These are phyloP conservation scores for Phytophthora gonapodyides DNA, from an alignment of 352 stramenopile genomes.

Conservation along the genomic window DNA sequence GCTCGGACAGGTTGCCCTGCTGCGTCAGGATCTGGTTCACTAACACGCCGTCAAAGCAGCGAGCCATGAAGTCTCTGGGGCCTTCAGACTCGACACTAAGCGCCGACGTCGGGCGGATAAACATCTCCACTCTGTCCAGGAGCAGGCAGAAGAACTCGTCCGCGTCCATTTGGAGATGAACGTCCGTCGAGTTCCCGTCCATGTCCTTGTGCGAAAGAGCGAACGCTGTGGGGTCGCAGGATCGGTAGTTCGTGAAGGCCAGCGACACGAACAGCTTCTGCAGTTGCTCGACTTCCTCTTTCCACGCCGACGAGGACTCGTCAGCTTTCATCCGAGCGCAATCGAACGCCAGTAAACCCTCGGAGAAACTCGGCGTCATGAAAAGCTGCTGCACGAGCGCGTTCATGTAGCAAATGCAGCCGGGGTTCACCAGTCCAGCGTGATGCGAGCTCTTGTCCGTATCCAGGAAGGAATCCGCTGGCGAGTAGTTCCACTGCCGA, in stretches of 20 bases:
- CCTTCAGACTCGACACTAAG: slow-evolving; percentile 3
- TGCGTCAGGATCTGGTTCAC: slow-evolving; percentile 88
- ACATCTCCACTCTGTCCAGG: slow-evolving; percentile 79
- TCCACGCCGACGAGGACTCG: slow-evolving; percentile 30
- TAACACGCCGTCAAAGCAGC: slow-evolving; percentile 74
- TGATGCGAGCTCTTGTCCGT: slow-evolving; percentile 28
- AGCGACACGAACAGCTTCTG: slow-evolving; percentile 75
- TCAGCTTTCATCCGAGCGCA: slow-evolving; percentile 9
- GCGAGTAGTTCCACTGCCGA: slow-evolving; percentile 65
- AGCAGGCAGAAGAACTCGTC: slow-evolving; percentile 85
- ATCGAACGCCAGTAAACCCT: slow-evolving; percentile 50
- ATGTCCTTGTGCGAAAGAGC: slow-evolving; percentile 70
- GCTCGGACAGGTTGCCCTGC: slow-evolving; percentile 74
- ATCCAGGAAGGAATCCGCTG: slow-evolving; percentile 51
- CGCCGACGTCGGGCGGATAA: slow-evolving; percentile 26
- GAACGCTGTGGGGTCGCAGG: slow-evolving; percentile 68
- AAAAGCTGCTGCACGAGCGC: slow-evolving; percentile 97
- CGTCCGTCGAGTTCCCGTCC: slow-evolving; percentile 72
- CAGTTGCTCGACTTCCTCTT: slow-evolving; percentile 64
- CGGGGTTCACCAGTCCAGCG: slow-evolving; percentile 96
- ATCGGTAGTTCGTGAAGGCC: slow-evolving; percentile 44
- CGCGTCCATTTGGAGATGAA: slow-evolving; percentile 82
- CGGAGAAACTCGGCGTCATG: slow-evolving; percentile 66
- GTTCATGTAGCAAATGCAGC: slow-evolving; percentile 99
- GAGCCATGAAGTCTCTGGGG: slow-evolving; percentile 46